A percentile compares a stretch with the other conserved stretches of the same genome.
Evolutionary conservation across 345 rosid genomes (phyloP).

Genomic region (Populus pruinosa): DNA sequence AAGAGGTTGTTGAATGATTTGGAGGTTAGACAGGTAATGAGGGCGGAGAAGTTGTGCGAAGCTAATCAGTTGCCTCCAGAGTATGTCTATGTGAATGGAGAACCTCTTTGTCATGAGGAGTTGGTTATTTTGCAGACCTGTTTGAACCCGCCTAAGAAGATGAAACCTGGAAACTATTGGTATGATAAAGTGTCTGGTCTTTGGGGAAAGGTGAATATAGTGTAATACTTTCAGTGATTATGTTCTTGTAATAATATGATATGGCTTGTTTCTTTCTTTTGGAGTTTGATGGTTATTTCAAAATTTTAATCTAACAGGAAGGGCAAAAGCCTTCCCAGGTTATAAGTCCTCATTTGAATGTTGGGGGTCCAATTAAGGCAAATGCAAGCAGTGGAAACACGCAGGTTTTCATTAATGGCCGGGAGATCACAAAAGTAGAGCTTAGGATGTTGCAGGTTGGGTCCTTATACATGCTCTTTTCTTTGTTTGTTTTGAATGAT

Average conservation of each 20-base stretch:
- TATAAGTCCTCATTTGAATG: slow-evolving; percentile 85
- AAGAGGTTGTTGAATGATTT: slow-evolving; percentile 84
- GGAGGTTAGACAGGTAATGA: slow-evolving; percentile 92
- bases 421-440: slow-evolving; percentile 94
- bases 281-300: slow-evolving; percentile 23
- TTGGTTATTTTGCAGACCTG: slow-evolving; percentile 73
- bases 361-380: slow-evolving; percentile 72
- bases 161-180: slow-evolving; percentile 97
- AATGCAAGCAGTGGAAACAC: slow-evolving; percentile 96
- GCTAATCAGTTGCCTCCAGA: slow-evolving; percentile 90
- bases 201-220: slow-evolving; percentile 92
- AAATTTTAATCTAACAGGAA: slow-evolving; percentile 55
- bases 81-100: slow-evolving; percentile 77
- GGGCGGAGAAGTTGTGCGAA: slow-evolving; percentile 86
- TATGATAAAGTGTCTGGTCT: slow-evolving; percentile 98
- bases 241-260: background rate
- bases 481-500: background rate
- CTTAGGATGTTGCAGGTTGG: slow-evolving; percentile 94
- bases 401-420: slow-evolving; percentile 84
- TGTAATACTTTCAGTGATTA: background rate
- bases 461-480: slow-evolving; percentile 5
- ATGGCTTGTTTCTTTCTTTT: slow-evolving; percentile 8
- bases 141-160: slow-evolving; percentile 79
- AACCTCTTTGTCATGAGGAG: slow-evolving; percentile 78
- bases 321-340: slow-evolving; percentile 91